Evolutionary conservation across 495 filamentous ascomycete species (phyloP), one percentile per base, ranked within the genome.

Genomic region (Aspergillus kassunensis): DNA sequence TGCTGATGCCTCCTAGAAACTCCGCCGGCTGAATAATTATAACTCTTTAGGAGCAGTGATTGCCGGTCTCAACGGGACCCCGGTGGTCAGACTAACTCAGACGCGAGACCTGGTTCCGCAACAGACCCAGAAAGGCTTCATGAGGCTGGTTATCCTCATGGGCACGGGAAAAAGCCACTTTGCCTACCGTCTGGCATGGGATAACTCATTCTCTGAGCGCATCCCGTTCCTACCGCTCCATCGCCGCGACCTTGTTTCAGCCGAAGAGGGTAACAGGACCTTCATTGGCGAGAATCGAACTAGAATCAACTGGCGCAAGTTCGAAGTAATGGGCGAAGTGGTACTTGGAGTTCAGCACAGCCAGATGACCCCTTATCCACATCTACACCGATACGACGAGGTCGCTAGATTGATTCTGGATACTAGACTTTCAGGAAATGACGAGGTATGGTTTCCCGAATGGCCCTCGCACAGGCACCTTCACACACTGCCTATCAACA

Each of bases 301-400:
- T 51, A 78, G 88, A 34, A 89, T 98, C 61, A 97, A 97, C 63
- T 98, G 93, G 93, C 90, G 87, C 72, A 98, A 98, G 61, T 97
- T 97, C 58, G 91, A 97, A 72, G 86, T 98, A 16, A 85, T 97
- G 72, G 90, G 90, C 4, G 91, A 97, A 51, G 87, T 96, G 20
- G 79, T 98, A 44, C 78, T 95, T 45, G 86, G 88, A 4, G 86
- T 98, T 31, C 90, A 95, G 75, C 84, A 83, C 66, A 95, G 90
- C 65, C 93, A 97, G 71, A 85, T 85, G 29, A 85, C 81, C 35
- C 86, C 92, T 13, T 96, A 96, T 60, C 78, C 81, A 49, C 80
- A 85, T 51, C 67, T 95, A 47, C 68, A 73, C 25, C 77, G 73
- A 55, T 85, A 84, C 55, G 86, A 90, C 35, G 76, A 78, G 49